A percentile compares a stretch with the other conserved stretches of the same genome.
Conservation (phyloP, 202 grass and related monocot genomes). For the Elaeis oleifera region DNA sequence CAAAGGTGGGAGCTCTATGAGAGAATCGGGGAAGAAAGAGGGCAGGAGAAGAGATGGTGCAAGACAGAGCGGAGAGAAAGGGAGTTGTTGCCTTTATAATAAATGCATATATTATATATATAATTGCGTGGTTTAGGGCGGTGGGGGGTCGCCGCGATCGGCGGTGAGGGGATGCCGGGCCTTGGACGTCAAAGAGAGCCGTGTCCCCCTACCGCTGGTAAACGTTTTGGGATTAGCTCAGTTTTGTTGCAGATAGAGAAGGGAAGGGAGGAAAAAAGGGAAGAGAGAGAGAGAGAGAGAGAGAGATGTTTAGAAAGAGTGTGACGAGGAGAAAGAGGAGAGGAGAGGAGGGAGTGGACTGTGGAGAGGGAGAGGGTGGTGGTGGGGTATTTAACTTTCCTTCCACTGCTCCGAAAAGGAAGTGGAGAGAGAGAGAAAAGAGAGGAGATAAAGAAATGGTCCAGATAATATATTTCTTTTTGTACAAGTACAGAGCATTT, state of each 20-base stretch:
- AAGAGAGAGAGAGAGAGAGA: not conserved
- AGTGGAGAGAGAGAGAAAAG: too few relatives aligned
- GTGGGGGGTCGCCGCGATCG: not conserved
- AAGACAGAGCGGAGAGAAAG: not conserved
- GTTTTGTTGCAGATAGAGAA: not conserved
- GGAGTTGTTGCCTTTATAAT: slow-evolving; percentile 28
- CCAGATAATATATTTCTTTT: too few relatives aligned
- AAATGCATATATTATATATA: slow-evolving; percentile 10
- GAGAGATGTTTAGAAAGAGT: not conserved
- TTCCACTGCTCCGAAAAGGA: too few relatives aligned
- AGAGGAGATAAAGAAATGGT: too few relatives aligned
- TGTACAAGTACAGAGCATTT: too few relatives aligned
- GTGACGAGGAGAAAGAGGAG: not conserved
- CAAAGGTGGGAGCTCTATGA: slow-evolving; percentile 25
- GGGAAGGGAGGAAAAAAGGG: too few relatives aligned
- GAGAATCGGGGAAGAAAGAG: slow-evolving; percentile 9
- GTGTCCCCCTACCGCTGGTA: not conserved
- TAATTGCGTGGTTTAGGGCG: slow-evolving; percentile 15
- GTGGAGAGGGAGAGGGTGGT: too few relatives aligned
- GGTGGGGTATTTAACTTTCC: not conserved
- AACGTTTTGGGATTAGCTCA: not conserved
- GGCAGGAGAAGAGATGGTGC: too few relatives aligned
- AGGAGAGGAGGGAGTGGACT: not conserved
- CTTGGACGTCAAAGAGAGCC: slow-evolving; percentile 11
- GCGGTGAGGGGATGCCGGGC: slow-evolving; percentile 12